A percentile compares a stretch with the other conserved stretches of the same genome.
Conservation (phyloP, 1,139 yeast genomes). For the Geotrichum carabidarum region DNA sequence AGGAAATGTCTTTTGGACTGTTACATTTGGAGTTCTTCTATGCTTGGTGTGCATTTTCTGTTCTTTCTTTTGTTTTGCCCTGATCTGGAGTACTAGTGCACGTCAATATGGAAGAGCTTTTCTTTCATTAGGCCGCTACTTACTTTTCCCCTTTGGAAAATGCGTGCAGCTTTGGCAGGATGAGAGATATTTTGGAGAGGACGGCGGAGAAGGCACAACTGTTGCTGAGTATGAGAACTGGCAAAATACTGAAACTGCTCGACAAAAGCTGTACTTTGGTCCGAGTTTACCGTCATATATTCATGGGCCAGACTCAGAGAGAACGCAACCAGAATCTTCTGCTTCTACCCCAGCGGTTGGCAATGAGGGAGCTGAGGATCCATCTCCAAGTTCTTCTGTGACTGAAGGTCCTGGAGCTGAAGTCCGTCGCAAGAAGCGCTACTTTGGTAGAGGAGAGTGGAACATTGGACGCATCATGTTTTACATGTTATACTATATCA, state of each 20-base stretch:
- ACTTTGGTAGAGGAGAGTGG: slow-evolving; percentile 94
- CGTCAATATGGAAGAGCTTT: slow-evolving; percentile 57
- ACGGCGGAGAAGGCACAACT: slow-evolving; percentile 81
- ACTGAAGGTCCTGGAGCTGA: slow-evolving; percentile 16
- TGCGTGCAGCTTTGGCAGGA: slow-evolving; percentile 75
- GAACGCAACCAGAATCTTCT: not conserved
- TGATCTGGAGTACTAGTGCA: slow-evolving; percentile 41
- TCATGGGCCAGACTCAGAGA: not conserved
- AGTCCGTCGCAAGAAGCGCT: slow-evolving; percentile 39
- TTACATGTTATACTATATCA: slow-evolving; percentile 62
- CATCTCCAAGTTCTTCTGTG: slow-evolving; percentile 2
- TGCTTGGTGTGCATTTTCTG: slow-evolving; percentile 51
- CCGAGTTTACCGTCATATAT: slow-evolving; percentile 29
- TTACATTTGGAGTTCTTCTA: slow-evolving; percentile 63
- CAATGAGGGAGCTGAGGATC: not conserved
- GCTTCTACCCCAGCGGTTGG: not conserved
- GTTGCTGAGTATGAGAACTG: slow-evolving; percentile 82
- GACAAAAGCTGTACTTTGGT: slow-evolving; percentile 66
- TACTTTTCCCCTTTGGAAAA: slow-evolving; percentile 84
- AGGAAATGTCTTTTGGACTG: slow-evolving; percentile 73
- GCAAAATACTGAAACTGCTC: slow-evolving; percentile 64
- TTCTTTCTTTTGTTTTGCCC: slow-evolving; percentile 43
- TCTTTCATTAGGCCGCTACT: slow-evolving; percentile 60
- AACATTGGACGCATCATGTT: slow-evolving; percentile 74
- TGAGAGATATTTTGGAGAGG: slow-evolving; percentile 78